Base-by-base conservation (phyloP, 2,329 filamentous ascomycete genomes). In the Kalaharituber pfeilii region DNA sequence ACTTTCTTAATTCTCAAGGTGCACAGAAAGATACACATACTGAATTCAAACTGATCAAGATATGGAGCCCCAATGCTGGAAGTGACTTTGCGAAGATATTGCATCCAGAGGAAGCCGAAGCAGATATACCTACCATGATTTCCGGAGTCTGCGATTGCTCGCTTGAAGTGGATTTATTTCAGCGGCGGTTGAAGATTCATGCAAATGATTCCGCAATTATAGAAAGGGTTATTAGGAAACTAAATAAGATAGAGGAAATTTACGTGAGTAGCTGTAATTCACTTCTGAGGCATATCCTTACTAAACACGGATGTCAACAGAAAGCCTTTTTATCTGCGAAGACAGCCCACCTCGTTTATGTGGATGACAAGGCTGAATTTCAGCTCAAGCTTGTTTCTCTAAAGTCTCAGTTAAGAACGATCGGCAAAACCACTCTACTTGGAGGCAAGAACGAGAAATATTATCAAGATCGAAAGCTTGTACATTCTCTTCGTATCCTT, bases 351-450 rank as follows among this genome's bases (percentile, higher is more conserved):
- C 51, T 59, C n/a, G 45, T 61, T 25, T 29, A 61, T 30, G 56
- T 52, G 9, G 56, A 59, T 27, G 58, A 57, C 8, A 60, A 56
- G 47, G 50, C 33, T 9, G 56, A 55, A 25, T 61, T 61, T 49
- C 47, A 53, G 7, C 54, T 59, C 18, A 58, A 55, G 11, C 50
- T 61, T 20, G 56, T 61, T 33, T 49, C 59, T 11, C 11, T 61
- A 13, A 42, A 56, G 20, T 57, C 56, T 20, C 59, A 61, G 47
- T 33, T 39, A 11, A 53, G 53, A 5, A 50, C 53, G 18, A 44
- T 30, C 18, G 53, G 57, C 15, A 60, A 58, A 5, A 61, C 58
- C n/a, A 15, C 58, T 7, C 59, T 60, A 42, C 47, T 52, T 3
- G 49, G 51, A n/a, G 47, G 49, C 29, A 60, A 54, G 8, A 58